Conservation (phyloP, 1,284 basidiomycete species). For the Cryptococcus sp. region DNA sequence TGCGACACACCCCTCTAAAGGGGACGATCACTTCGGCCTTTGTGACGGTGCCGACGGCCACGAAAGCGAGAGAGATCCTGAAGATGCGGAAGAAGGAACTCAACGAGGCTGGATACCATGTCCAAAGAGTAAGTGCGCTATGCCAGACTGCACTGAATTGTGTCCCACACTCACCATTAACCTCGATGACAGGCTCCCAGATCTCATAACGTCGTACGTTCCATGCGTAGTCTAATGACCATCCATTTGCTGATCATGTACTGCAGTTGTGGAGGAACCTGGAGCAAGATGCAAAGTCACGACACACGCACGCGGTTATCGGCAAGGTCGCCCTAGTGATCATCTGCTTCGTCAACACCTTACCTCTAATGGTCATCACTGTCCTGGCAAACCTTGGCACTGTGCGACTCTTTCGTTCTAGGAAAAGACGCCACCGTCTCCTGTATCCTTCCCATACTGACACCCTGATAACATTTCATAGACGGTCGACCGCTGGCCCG, state of each 20-base stretch:
- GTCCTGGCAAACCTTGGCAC: constrained; percentile 30
- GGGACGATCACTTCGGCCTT: constrained; percentile 27
- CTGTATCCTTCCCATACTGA: not conserved
- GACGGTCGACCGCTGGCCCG: constrained; percentile 16
- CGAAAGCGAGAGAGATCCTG: constrained; percentile 19
- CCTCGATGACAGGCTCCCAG: constrained; percentile 14
- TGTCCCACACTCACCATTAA: not conserved
- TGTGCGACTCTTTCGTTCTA: constrained; percentile 14
- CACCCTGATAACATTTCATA: not conserved
- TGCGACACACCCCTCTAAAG: constrained; percentile 3
- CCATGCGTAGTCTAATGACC: not conserved
- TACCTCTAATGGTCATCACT: constrained; percentile 33
- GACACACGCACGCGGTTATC: constrained; percentile 15
- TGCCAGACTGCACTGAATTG: not conserved
- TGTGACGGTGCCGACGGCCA: constrained; percentile 25
- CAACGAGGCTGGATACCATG: constrained; percentile 12
- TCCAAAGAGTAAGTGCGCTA: constrained; percentile 11
- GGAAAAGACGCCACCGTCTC: too few relatives aligned
- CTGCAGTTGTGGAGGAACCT: constrained; percentile 35
- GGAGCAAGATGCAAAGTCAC: constrained; percentile 21
- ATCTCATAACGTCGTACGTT: constrained; percentile 22
- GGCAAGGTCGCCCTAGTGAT: constrained; percentile 23
- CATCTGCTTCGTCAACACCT: constrained; percentile 32
- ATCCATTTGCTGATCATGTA: not conserved
- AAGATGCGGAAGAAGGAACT: constrained; percentile 9